A percentile compares a stretch with the other conserved stretches of the same genome.
Evolutionary conservation across 148 eudicot species (phyloP).

Genomic region (Arbutus unedo): DNA sequence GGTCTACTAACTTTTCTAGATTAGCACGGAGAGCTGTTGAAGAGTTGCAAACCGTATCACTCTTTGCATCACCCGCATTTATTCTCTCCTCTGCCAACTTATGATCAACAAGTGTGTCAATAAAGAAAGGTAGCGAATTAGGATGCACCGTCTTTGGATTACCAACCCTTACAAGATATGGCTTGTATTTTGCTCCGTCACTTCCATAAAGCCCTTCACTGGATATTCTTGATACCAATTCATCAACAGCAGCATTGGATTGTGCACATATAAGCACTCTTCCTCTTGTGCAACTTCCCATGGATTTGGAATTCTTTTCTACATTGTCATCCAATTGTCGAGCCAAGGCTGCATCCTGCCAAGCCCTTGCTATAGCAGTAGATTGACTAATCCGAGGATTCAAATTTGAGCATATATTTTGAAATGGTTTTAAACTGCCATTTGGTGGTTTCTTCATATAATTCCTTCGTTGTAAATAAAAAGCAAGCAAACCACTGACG

Average conservation of each 20-base stretch:
- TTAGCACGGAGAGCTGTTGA: constrained; percentile 57
- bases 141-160: constrained; percentile 91
- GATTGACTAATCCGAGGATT: constrained; percentile 55
- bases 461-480: constrained; percentile 31
- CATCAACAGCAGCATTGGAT: constrained; percentile 99
- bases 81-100: constrained; percentile 65
- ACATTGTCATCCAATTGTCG: constrained; percentile 59
- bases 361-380: constrained; percentile 93
- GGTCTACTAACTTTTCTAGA: constrained; percentile 82
- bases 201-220: constrained; percentile 82
- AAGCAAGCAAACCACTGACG: constrained; percentile 71
- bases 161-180: constrained; percentile 98
- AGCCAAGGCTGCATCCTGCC: constrained; percentile 99
- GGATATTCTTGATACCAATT: constrained; percentile 84
- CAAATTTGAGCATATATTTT: constrained; percentile 34
- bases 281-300: constrained; percentile 41
- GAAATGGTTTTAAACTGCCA: constrained; percentile 26
- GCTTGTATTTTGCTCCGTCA: constrained; percentile 80
- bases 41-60: constrained; percentile 42
- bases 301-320: constrained; percentile 38
- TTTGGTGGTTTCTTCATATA: constrained; percentile 36
- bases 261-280: constrained; percentile 98
- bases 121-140: constrained; percentile 83
- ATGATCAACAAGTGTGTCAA: constrained; percentile 89
- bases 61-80: constrained; percentile 34